These are phyloP conservation scores for Striga hermonthica DNA, from an alignment of 305 asterid genomes.

Conservation along the genomic window DNA sequence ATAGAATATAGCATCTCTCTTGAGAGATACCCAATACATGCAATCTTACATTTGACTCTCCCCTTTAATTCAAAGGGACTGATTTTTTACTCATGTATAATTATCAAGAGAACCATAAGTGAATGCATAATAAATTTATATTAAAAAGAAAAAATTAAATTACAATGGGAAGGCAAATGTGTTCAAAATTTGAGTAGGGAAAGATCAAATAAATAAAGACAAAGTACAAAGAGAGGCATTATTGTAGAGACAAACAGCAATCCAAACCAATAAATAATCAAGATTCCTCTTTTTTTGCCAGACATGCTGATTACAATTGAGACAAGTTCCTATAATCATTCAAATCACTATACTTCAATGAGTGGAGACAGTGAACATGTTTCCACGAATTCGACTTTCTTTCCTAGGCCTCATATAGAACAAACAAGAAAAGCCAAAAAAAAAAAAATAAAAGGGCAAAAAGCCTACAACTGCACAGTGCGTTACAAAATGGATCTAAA, in stretches of 20 bases:
- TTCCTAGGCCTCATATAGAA: conserved; percentile 34
- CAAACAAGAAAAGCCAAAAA: conserved; percentile 49
- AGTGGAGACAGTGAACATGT: conserved; percentile 20
- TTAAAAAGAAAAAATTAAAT: neutral
- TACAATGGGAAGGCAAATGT: conserved; percentile 4
- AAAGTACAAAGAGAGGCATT: neutral
- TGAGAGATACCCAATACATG: too few species aligned
- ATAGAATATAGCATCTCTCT: too few species aligned
- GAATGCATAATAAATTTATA: too few species aligned
- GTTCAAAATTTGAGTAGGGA: conserved; percentile 1
- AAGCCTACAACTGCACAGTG: neutral
- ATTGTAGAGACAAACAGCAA: conserved; percentile 19
- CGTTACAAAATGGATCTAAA: too few species aligned
- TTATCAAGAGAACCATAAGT: too few species aligned
- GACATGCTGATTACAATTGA: conserved; percentile 31
- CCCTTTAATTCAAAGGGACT: too few species aligned
- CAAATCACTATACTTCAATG: conserved; percentile 30
- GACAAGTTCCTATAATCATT: conserved; percentile 42
- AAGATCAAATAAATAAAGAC: neutral
- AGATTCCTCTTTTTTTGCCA: conserved; percentile 36
- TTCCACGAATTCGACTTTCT: conserved; percentile 28
- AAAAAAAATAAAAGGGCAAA: conserved; percentile 28
- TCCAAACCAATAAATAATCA: conserved; percentile 29
- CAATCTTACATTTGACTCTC: too few species aligned
- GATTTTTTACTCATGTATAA: too few species aligned